phyloP scores from a whole-genome alignment of 345 rosid species.

The Firmiana major region DNA sequence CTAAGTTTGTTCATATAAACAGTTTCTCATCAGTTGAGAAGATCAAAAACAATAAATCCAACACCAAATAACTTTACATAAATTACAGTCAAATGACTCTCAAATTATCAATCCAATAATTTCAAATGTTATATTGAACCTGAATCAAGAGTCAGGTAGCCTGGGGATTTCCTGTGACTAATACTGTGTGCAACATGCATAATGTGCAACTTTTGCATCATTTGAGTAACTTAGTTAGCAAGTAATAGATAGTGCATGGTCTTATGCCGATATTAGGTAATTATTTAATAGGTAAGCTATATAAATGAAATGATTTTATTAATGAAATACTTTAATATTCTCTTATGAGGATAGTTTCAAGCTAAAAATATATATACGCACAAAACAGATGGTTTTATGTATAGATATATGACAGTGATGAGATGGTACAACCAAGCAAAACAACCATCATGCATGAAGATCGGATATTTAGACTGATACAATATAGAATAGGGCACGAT shows the following conservation, averaged over 20 bases:
- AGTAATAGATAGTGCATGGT: background rate
- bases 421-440: background rate
- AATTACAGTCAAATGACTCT: background rate
- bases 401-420: background rate
- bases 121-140: background rate
- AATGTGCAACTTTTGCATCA: background rate
- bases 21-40: constrained; percentile 10
- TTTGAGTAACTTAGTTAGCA: background rate
- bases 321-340: background rate
- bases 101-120: background rate
- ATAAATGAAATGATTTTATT: background rate
- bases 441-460: background rate
- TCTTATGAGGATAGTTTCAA: background rate
- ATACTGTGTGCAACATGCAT: background rate
- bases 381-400: background rate
- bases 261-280: background rate
- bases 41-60: background rate
- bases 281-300: background rate
- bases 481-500: background rate
- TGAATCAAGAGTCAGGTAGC: background rate
- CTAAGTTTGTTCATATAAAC: constrained; percentile 29
- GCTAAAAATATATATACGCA: background rate
- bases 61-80: background rate
- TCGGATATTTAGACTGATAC: background rate
- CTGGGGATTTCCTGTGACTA: background rate